Evolutionary conservation across 441 rosid species (phyloP).

Genomic region (Oxalis stricta): DNA sequence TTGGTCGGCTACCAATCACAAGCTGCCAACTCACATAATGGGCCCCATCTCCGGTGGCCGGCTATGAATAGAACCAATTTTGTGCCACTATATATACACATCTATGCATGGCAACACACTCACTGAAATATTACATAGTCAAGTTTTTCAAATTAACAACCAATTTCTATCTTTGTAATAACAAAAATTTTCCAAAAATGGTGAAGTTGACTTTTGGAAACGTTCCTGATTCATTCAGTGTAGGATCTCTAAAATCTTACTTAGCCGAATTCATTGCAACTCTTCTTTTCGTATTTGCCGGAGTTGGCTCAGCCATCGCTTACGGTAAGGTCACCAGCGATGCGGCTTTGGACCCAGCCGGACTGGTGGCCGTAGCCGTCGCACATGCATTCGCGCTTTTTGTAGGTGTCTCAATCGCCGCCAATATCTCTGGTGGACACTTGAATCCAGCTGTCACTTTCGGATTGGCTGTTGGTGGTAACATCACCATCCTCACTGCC

Average conservation of each 20-base stretch:
- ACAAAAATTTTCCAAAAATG: slow-evolving; percentile 35
- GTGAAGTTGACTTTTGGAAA: slow-evolving; percentile 64
- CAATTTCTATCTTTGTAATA: neutral
- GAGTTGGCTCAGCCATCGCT: slow-evolving; percentile 83
- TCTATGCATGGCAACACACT: neutral
- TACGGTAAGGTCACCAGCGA: slow-evolving; percentile 57
- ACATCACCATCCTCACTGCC: slow-evolving; percentile 65
- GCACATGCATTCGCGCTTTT: slow-evolving; percentile 80
- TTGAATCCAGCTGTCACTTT: slow-evolving; percentile 88
- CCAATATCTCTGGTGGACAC: slow-evolving; percentile 90
- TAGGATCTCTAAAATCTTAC: slow-evolving; percentile 50
- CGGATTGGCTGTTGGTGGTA: slow-evolving; percentile 70
- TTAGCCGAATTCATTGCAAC: slow-evolving; percentile 79
- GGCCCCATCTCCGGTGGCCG: slow-evolving; percentile 40
- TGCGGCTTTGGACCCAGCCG: slow-evolving; percentile 64
- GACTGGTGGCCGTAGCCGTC: slow-evolving; percentile 65
- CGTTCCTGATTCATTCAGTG: slow-evolving; percentile 60
- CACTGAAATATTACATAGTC: neutral
- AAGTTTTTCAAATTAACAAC: neutral
- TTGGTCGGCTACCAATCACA: slow-evolving; percentile 40
- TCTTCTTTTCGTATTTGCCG: slow-evolving; percentile 75
- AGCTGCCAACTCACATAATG: slow-evolving; percentile 2
- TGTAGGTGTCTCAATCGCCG: slow-evolving; percentile 76
- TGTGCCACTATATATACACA: no score
- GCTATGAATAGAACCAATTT: no score